Conservation (phyloP, 2,329 filamentous ascomycete genomes). For the Lanzia echinophila region DNA sequence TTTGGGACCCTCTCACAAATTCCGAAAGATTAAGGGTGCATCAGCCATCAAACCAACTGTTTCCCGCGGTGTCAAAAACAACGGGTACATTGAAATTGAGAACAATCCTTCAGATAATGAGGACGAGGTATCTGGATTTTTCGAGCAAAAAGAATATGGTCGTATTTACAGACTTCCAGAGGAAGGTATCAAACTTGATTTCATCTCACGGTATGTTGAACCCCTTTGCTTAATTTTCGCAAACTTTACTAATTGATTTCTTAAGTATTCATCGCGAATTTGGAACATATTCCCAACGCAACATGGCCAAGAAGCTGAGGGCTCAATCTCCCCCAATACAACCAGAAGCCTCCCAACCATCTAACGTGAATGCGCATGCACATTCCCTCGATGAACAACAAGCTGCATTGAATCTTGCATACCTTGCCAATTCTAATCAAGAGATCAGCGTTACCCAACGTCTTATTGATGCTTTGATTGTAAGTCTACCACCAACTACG, state of each 20-base stretch:
- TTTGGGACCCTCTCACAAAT: slow-evolving; percentile 54
- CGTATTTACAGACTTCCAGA: slow-evolving; percentile 57
- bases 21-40: slow-evolving; percentile 52
- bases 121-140: slow-evolving; percentile 44
- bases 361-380: not conserved
- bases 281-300: slow-evolving; percentile 11
- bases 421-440: slow-evolving; percentile 45
- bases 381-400: slow-evolving; percentile 52
- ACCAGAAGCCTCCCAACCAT: not conserved
- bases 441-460: slow-evolving; percentile 37
- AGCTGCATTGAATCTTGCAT: slow-evolving; percentile 56
- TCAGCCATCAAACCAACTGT: slow-evolving; percentile 46
- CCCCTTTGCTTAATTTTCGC: not conserved
- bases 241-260: not conserved
- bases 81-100: slow-evolving; percentile 65
- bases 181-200: slow-evolving; percentile 61
- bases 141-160: slow-evolving; percentile 55
- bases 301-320: not conserved
- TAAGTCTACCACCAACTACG: slow-evolving; percentile 37
- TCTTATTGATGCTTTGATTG: slow-evolving; percentile 55
- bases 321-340: not conserved
- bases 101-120: slow-evolving; percentile 49
- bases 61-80: slow-evolving; percentile 61
- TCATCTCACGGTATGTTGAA: slow-evolving; percentile 54
- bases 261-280: slow-evolving; percentile 13